Percentiles rank a stretch among this genome's conserved stretches.
Evolutionary conservation across 108 stramenopile species (phyloP).

Genomic region (Epithemia pelagica): DNA sequence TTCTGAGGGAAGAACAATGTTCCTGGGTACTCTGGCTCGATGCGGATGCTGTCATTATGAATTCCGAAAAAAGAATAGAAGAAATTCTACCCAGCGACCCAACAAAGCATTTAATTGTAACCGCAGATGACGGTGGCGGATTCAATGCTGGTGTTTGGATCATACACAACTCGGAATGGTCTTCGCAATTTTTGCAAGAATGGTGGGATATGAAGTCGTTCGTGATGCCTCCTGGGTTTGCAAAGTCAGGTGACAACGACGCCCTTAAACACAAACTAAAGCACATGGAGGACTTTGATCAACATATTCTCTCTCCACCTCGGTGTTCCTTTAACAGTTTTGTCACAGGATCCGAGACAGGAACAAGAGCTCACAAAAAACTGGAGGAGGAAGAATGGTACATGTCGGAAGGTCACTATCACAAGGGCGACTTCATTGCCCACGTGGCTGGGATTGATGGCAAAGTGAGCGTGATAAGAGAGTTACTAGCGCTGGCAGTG

Average conservation of each 20-base stretch:
- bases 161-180: slow-evolving; percentile 22
- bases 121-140: slow-evolving; percentile 6
- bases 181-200: slow-evolving; percentile 18
- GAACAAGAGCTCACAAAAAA: too few species aligned
- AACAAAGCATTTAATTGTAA: slow-evolving; percentile 12
- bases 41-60: slow-evolving; percentile 45
- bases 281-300: slow-evolving; percentile 4
- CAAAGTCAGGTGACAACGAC: slow-evolving; percentile 19
- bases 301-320: slow-evolving; percentile 14
- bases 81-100: slow-evolving; percentile 12
- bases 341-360: too few species aligned
- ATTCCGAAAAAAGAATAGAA: slow-evolving; percentile 31
- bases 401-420: slow-evolving; percentile 21
- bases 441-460: slow-evolving; percentile 24
- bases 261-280: slow-evolving; percentile 12
- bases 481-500: slow-evolving; percentile 4
- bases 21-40: slow-evolving; percentile 31
- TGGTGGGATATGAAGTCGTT: slow-evolving; percentile 29
- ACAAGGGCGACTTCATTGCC: slow-evolving; percentile 28
- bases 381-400: slow-evolving; percentile 14
- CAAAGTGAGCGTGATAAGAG: slow-evolving; percentile 4
- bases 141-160: slow-evolving; percentile 24
- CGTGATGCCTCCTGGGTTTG: slow-evolving; percentile 18
- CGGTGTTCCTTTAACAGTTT: slow-evolving; percentile 22
- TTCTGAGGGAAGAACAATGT: slow-evolving; percentile 17